These are phyloP conservation scores for Lentinus tigrinus DNA, from an alignment of 768 basidiomycete species.

Conservation along the genomic window DNA sequence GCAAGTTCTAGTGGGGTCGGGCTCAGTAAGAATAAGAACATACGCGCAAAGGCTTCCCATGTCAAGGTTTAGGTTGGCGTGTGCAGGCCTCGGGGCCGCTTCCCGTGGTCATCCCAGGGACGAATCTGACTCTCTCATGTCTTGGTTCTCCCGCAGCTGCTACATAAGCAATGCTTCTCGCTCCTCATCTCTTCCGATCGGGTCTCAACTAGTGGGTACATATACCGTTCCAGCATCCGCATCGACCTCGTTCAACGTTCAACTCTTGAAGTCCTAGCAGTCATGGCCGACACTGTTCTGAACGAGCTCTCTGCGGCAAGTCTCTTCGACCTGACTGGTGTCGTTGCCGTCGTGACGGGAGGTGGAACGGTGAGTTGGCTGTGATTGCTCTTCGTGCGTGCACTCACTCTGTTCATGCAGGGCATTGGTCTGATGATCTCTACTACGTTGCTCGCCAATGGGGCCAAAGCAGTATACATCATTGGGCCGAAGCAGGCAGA, in stretches of 20 bases:
- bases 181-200: too few species aligned
- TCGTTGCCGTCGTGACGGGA: constrained; percentile 47
- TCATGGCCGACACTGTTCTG: constrained; percentile 24
- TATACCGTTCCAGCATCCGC: too few species aligned
- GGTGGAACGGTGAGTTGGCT: constrained; percentile 37
- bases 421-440: constrained; percentile 54
- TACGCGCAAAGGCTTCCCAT: too few species aligned
- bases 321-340: constrained; percentile 43
- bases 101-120: too few species aligned
- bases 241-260: neutral
- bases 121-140: too few species aligned
- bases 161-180: too few species aligned
- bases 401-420: constrained; percentile 19
- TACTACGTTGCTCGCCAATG: constrained; percentile 45
- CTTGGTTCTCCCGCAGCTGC: too few species aligned
- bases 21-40: too few species aligned
- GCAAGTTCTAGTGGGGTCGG: too few species aligned
- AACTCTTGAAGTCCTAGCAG: neutral
- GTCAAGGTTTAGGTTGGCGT: too few species aligned
- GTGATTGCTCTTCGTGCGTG: neutral
- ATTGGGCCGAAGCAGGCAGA: constrained; percentile 42
- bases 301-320: constrained; percentile 34
- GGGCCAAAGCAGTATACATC: constrained; percentile 45
- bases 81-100: too few species aligned
- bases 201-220: too few species aligned